These are phyloP conservation scores for Inosperma sp. DNA, from an alignment of 768 basidiomycete genomes.

Conservation along the genomic window DNA sequence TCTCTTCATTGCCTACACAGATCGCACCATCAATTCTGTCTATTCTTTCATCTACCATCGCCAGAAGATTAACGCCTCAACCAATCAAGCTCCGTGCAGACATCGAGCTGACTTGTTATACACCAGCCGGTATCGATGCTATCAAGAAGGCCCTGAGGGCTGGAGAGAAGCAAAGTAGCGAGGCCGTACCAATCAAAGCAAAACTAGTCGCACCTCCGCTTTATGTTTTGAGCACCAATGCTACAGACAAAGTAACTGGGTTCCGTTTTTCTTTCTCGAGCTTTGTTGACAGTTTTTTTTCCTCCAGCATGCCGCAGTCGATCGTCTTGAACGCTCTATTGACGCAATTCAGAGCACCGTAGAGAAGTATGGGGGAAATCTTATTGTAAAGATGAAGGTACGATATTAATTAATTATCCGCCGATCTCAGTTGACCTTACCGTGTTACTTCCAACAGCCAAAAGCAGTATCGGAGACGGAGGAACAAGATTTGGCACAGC, in stretches of 20 bases:
- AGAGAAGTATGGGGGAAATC: constrained; percentile 75
- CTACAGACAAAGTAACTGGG: constrained; percentile 81
- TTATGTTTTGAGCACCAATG: constrained; percentile 93
- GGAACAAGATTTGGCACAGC: constrained; percentile 93
- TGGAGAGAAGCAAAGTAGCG: constrained; percentile 83
- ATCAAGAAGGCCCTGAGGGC: constrained; percentile 89
- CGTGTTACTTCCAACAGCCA: constrained; percentile 48
- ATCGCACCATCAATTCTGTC: constrained; percentile 53
- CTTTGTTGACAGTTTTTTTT: neutral
- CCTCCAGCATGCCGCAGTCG: constrained; percentile 89
- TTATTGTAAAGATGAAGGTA: constrained; percentile 97
- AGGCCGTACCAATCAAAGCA: constrained; percentile 93
- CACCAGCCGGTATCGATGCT: constrained; percentile 92
- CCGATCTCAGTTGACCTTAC: neutral
- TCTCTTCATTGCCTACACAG: constrained; percentile 58
- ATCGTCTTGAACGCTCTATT: constrained; percentile 89
- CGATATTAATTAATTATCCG: constrained; percentile 10
- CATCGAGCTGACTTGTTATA: constrained; percentile 95
- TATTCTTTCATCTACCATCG: constrained; percentile 78
- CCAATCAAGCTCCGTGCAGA: constrained; percentile 98
- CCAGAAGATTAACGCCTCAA: constrained; percentile 92
- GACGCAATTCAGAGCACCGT: constrained; percentile 85
- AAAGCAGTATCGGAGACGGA: constrained; percentile 98
- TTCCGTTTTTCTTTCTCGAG: too few relatives aligned
- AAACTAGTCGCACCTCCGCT: constrained; percentile 94